Evolutionary conservation across 768 basidiomycete genomes (phyloP).

Genomic region (Sarcomyxa edulis): DNA sequence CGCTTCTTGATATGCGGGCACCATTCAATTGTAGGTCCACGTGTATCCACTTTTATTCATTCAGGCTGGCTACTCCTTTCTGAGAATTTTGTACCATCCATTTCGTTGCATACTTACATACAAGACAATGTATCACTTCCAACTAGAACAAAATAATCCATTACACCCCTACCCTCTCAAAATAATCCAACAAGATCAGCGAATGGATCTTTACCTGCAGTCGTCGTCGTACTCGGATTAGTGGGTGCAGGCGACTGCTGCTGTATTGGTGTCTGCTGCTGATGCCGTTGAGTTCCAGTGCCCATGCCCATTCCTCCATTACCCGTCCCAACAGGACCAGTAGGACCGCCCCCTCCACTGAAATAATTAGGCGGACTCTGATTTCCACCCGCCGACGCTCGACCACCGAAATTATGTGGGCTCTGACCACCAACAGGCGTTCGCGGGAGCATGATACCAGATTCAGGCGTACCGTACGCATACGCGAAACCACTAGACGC

Average conservation of each 20-base stretch:
- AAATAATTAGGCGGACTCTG: slow-evolving; percentile 27
- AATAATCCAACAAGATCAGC: slow-evolving; percentile 79
- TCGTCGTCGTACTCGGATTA: slow-evolving; percentile 14
- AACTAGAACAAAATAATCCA: slow-evolving; percentile 3
- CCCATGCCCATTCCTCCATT: slow-evolving; percentile 16
- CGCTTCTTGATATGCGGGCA: too few species aligned
- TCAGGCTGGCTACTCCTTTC: too few species aligned
- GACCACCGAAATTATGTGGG: too few species aligned
- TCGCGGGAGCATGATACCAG: slow-evolving; percentile 33
- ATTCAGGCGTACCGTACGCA: slow-evolving; percentile 30
- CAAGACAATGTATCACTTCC: too few species aligned
- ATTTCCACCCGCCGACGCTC: too few species aligned
- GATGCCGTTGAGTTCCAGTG: slow-evolving; percentile 12
- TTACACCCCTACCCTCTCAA: slow-evolving; percentile 21
- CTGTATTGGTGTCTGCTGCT: slow-evolving; percentile 14
- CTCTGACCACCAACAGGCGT: too few species aligned
- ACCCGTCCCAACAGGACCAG: slow-evolving; percentile 9
- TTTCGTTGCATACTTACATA: too few species aligned
- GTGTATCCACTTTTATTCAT: too few species aligned
- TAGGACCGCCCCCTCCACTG: slow-evolving; percentile 12
- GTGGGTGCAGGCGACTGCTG: slow-evolving; percentile 12
- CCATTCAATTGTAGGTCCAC: too few species aligned
- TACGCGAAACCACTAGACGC: too few species aligned
- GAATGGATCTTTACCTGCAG: slow-evolving; percentile 73
- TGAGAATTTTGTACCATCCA: too few species aligned